A percentile compares a stretch with the other conserved stretches of the same genome.
Evolutionary conservation across 768 basidiomycete genomes (phyloP).

Genomic region (Rhizopogon vesiculosus): DNA sequence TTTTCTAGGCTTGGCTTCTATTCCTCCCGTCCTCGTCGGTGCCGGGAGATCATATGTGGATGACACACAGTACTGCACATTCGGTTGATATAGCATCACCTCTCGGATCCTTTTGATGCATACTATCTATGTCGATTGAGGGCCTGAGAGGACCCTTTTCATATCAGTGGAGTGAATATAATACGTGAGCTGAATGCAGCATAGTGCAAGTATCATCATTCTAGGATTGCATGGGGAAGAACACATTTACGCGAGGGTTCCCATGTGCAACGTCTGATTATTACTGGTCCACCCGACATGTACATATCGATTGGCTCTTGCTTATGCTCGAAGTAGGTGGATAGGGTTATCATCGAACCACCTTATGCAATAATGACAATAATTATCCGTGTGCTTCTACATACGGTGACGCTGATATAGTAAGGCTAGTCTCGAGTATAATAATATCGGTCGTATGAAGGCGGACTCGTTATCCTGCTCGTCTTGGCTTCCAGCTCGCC

Average conservation of each 20-base stretch:
- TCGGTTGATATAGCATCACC: background rate
- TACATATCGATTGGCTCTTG: background rate
- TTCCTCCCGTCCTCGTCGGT: background rate
- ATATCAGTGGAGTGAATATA: background rate
- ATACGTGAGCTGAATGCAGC: background rate
- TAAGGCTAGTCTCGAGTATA: constrained; percentile 4
- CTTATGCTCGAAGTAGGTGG: background rate
- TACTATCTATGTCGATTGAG: background rate
- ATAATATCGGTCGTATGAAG: constrained; percentile 10
- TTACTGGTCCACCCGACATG: background rate
- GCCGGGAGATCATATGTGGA: background rate
- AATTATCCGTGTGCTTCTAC: background rate
- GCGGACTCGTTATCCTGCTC: constrained; percentile 2
- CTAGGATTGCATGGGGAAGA: no score
- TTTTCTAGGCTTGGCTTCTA: background rate
- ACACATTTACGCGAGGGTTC: no score
- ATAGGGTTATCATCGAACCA: background rate
- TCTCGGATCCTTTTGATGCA: background rate
- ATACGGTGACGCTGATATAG: background rate
- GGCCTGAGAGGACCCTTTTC: background rate
- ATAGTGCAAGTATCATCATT: background rate
- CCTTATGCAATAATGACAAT: background rate
- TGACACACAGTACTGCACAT: no score
- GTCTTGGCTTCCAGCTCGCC: constrained; percentile 18
- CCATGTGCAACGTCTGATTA: no score